phyloP scores from a whole-genome alignment of 331 rosid species.

The Erythrophleum ivorense region DNA sequence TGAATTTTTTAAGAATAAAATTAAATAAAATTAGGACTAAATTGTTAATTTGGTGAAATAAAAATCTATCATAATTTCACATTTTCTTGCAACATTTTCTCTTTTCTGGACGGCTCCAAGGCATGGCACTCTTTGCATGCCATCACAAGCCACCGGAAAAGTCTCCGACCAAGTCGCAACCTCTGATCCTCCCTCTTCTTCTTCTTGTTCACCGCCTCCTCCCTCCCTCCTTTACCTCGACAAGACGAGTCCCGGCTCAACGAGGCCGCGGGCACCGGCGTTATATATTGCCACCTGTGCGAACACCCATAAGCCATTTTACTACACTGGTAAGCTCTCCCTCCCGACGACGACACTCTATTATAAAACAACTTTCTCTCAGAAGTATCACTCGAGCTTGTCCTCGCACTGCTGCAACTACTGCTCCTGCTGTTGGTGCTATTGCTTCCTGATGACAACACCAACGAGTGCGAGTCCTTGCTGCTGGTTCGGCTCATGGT shows the following conservation, averaged over 20 bases:
- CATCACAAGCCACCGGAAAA: slow-evolving; percentile 75
- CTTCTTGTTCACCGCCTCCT: slow-evolving; percentile 17
- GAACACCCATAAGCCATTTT: slow-evolving; percentile 56
- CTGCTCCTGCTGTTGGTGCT: slow-evolving; percentile 77
- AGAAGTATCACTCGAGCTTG: slow-evolving; percentile 68
- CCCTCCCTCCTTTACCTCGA: slow-evolving; percentile 30
- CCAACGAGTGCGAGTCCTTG: slow-evolving; percentile 39
- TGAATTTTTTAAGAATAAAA: neutral
- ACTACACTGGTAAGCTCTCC: slow-evolving; percentile 14
- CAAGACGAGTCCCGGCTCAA: slow-evolving; percentile 62
- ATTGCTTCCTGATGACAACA: slow-evolving; percentile 71
- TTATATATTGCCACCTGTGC: slow-evolving; percentile 84
- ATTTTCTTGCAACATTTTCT: slow-evolving; percentile 31
- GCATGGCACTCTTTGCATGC: slow-evolving; percentile 87
- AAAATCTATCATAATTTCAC: slow-evolving; percentile 29
- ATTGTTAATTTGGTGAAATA: slow-evolving; percentile 2
- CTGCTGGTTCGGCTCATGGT: neutral
- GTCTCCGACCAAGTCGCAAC: slow-evolving; percentile 49
- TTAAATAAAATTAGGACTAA: neutral
- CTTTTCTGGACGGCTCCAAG: slow-evolving; percentile 68
- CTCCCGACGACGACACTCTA: slow-evolving; percentile 26
- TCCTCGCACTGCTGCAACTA: slow-evolving; percentile 78
- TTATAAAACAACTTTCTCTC: slow-evolving; percentile 48
- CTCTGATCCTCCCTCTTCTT: slow-evolving; percentile 21
- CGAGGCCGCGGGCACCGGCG: slow-evolving; percentile 49